phyloP scores from a whole-genome alignment of 1,139 yeast genomes.

The Torulaspora globosa region DNA sequence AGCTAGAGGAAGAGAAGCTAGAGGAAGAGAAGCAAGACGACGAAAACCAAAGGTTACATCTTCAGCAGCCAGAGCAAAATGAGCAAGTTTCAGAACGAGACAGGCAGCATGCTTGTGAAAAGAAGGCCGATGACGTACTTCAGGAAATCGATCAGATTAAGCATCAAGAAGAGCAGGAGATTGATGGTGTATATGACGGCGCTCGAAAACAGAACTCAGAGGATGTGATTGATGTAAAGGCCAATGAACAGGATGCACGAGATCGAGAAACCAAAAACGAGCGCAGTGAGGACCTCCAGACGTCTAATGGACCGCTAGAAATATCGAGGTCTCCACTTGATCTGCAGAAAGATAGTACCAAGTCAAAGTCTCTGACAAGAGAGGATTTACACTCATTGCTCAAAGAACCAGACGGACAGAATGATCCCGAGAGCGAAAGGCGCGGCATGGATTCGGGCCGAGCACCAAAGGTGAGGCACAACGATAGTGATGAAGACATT shows the following conservation, averaged over 20 bases:
- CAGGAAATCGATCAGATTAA: background rate
- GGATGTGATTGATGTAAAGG: background rate
- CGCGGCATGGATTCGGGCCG: background rate
- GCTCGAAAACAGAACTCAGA: background rate
- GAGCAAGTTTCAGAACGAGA: constrained; percentile 1
- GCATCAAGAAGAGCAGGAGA: background rate
- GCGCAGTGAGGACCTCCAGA: background rate
- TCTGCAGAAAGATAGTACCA: constrained; percentile 1
- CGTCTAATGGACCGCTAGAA: background rate
- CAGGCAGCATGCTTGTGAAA: background rate
- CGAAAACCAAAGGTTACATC: constrained; percentile 1
- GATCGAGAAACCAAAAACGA: background rate
- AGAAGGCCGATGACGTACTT: background rate
- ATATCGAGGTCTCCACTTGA: background rate
- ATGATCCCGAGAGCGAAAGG: background rate
- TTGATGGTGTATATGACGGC: background rate
- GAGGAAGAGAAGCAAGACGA: background rate
- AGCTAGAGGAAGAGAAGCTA: constrained; percentile 2
- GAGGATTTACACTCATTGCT: constrained; percentile 12
- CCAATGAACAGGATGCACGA: background rate
- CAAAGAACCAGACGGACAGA: constrained; percentile 13
- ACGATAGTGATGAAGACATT: constrained; percentile 39
- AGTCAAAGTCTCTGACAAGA: constrained; percentile 9
- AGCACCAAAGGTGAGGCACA: background rate
- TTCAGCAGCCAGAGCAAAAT: constrained; percentile 9